These are phyloP conservation scores for Aspergillus oerlinghausenensis DNA, from an alignment of 2,329 filamentous ascomycete species.

Conservation along the genomic window DNA sequence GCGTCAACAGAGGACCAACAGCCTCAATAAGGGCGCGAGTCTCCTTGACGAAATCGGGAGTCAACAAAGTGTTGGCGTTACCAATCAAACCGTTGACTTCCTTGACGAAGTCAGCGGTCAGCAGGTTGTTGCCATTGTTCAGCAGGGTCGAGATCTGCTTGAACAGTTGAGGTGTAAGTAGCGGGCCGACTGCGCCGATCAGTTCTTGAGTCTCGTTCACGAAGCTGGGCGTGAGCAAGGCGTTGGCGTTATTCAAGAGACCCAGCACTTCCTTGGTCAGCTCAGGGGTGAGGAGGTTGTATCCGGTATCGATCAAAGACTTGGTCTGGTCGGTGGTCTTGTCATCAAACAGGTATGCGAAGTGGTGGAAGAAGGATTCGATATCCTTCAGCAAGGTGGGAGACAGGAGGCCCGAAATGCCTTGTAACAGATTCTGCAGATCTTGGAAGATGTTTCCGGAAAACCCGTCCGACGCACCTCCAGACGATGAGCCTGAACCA, in stretches of 20 bases:
- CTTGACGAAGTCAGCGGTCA: slow-evolving; percentile 10
- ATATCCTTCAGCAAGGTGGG: slow-evolving; percentile 27
- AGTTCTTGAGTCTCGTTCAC: slow-evolving; percentile 1
- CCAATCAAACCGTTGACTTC: slow-evolving; percentile 4
- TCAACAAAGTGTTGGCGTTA: slow-evolving; percentile 10
- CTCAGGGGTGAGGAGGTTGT: slow-evolving; percentile 19
- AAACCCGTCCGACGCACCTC: slow-evolving; percentile 4
- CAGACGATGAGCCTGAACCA: slow-evolving; percentile 1
- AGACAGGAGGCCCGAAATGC: slow-evolving; percentile 23
- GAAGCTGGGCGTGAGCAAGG: slow-evolving; percentile 4
- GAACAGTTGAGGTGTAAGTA: slow-evolving; percentile 1
- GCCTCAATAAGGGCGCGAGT: background rate
- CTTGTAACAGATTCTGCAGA: slow-evolving; percentile 31
- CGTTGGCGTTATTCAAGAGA: slow-evolving; percentile 12
- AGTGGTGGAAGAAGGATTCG: slow-evolving; percentile 32
- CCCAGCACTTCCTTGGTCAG: slow-evolving; percentile 18
- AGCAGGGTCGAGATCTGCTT: slow-evolving; percentile 2
- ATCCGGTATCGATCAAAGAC: slow-evolving; percentile 21
- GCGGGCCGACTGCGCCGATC: background rate
- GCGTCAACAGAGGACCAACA: slow-evolving; percentile 1
- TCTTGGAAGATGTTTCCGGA: slow-evolving; percentile 14
- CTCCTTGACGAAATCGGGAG: slow-evolving; percentile 2
- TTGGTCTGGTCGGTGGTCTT: slow-evolving; percentile 29
- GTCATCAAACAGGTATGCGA: slow-evolving; percentile 30
- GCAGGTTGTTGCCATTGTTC: slow-evolving; percentile 2